Evolutionary conservation across 768 basidiomycete genomes (phyloP), one percentile per base, ranked within the genome.

Genomic region (Pisolithus microcarpus): DNA sequence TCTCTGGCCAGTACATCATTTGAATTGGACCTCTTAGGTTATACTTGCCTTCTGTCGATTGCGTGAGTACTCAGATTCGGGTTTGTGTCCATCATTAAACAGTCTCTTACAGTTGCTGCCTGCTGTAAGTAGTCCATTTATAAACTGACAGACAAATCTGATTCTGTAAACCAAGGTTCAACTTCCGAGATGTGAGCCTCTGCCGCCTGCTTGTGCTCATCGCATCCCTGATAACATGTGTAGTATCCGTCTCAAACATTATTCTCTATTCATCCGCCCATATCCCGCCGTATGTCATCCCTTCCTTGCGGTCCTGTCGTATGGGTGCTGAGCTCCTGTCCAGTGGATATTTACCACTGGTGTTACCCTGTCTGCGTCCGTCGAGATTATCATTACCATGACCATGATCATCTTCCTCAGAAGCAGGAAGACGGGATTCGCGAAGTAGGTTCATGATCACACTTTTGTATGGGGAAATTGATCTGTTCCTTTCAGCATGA

Each of bases 21-120:
- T 43, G 1, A n/a, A 23, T 0, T 28, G 30, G 30, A 16, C 7
- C 16, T 42, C 1, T 26, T 24, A 66, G 65, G 56, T 63, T 7
- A 56, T 67, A 52, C 61, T 67, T 30, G 65, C 65, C 15, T 67
- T 67, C 56, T 53, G 68, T 11, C 67, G 65, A 57, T 67, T 67
- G 7, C 3, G 65, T 67, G 46, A 63, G 65, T 53, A 23, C 8
- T 7, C 18, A 60, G 7, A 13, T 4, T 16, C 21, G 39, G 15
- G 13, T 4, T 48, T 21, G 26, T 31, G 11, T 8, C 18, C n/a
- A 5, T 30, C n/a, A 6, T 16, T 40, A 1, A 24, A 9, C 10
- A 7, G 24, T 4, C 2, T 15, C 23, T 13, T 24, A 43, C 10
- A 67, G 65, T 68, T 9, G 36, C 67, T 46, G 65, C 65, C 34